phyloP scores from a whole-genome alignment of 129 eudicot species.

The Rutidosis leptorrhynchoides region DNA sequence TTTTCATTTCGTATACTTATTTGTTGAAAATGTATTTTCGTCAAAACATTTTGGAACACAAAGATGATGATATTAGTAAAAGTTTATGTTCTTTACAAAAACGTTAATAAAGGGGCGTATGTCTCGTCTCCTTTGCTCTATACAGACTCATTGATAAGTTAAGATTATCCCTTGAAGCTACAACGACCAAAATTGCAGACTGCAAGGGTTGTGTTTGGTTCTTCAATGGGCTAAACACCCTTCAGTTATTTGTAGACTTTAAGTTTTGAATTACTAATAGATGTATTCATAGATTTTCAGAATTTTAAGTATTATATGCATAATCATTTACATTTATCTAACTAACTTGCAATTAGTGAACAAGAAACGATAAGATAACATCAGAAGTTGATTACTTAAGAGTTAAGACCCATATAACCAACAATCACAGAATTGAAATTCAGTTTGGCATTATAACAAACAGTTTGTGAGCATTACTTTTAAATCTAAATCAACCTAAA shows the following conservation, averaged over 20 bases:
- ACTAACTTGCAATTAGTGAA: background rate
- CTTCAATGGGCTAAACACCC: background rate
- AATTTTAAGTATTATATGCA: background rate
- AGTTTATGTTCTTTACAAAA: background rate
- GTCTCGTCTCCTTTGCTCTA: background rate
- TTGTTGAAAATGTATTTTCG: conserved; percentile 7
- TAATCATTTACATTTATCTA: background rate
- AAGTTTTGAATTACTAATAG: background rate
- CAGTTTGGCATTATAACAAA: conserved; percentile 30
- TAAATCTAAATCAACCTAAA: background rate
- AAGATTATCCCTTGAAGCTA: background rate
- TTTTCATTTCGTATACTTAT: conserved; percentile 6
- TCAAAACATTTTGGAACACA: background rate
- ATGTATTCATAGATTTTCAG: background rate
- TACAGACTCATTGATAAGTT: background rate
- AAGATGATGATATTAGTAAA: too few relatives aligned
- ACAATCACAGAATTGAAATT: conserved; percentile 7
- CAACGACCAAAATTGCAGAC: background rate
- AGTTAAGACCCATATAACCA: conserved; percentile 3
- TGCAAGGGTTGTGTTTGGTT: background rate
- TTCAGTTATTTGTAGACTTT: background rate
- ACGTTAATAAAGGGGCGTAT: background rate
- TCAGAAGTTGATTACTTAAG: background rate
- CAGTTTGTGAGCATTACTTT: conserved; percentile 18
- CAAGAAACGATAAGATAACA: conserved; percentile 2